These are phyloP conservation scores for Diaporthe citrichinensis DNA, from an alignment of 2,329 filamentous ascomycete genomes.

Conservation along the genomic window DNA sequence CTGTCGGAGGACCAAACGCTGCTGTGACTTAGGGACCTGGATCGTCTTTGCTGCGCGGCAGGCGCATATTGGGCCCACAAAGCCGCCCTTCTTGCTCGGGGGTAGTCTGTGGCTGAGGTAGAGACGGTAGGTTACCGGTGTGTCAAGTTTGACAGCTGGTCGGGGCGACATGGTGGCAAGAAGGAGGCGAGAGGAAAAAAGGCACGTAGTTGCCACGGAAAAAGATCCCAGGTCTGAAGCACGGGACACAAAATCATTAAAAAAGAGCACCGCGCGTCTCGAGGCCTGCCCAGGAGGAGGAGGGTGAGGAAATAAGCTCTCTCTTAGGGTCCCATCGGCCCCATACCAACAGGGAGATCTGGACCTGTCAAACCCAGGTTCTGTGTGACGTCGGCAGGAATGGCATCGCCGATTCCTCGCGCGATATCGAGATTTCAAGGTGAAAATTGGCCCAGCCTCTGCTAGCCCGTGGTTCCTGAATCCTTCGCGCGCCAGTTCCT, in stretches of 20 bases:
- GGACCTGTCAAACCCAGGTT: not conserved
- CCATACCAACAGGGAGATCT: not conserved
- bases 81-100: slow-evolving; percentile 13
- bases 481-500: slow-evolving; percentile 2
- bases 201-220: slow-evolving; percentile 20
- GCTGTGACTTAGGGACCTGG: slow-evolving; percentile 6
- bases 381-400: not conserved
- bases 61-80: slow-evolving; percentile 13
- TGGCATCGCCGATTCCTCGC: slow-evolving; percentile 1
- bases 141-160: slow-evolving; percentile 19
- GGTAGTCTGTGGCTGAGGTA: slow-evolving; percentile 25
- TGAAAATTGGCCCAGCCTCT: not conserved
- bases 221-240: not conserved
- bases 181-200: not conserved
- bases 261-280: slow-evolving; percentile 17
- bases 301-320: slow-evolving; percentile 11
- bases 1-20: slow-evolving; percentile 6
- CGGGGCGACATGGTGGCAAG: slow-evolving; percentile 26
- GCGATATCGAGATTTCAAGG: not conserved
- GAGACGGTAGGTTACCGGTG: slow-evolving; percentile 6
- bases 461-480: slow-evolving; percentile 23
- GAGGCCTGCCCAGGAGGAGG: not conserved
- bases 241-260: slow-evolving; percentile 18
- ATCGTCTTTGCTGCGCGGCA: not conserved
- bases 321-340: not conserved